Percentiles rank a stretch among this genome's conserved stretches.
phyloP scores from a whole-genome alignment of 2,329 filamentous ascomycete genomes.

The Trichoderma simmonsii region DNA sequence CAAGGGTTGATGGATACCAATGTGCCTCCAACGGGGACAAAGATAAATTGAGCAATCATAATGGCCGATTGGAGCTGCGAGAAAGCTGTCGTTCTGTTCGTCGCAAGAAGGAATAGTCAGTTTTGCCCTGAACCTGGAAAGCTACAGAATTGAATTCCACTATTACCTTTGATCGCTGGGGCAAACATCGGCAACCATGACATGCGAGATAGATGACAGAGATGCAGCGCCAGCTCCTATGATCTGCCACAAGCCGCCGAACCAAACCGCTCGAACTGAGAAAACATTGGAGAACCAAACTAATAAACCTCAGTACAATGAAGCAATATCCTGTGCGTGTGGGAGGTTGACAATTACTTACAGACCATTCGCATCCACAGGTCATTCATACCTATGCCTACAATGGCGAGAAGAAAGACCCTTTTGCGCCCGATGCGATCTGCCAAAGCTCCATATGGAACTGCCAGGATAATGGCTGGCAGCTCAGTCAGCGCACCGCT shows the following conservation, averaged over 20 bases:
- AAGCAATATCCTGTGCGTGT: not conserved
- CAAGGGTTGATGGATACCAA: not conserved
- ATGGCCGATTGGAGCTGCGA: not conserved
- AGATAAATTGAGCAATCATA: not conserved
- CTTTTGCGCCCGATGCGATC: not conserved
- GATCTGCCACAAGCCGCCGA: not conserved
- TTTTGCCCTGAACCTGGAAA: not conserved
- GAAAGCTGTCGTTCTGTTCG: not conserved
- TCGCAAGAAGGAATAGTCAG: not conserved
- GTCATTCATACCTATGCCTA: not conserved
- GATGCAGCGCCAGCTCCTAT: not conserved
- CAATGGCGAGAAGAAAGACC: not conserved
- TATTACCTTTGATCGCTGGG: not conserved
- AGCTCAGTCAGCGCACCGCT: not conserved
- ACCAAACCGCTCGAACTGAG: not conserved
- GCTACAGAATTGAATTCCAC: not conserved
- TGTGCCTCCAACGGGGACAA: not conserved
- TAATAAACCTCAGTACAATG: not conserved
- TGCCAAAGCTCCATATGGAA: not conserved
- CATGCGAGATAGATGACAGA: not conserved
- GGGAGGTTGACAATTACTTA: not conserved
- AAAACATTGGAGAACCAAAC: not conserved
- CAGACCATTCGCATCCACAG: not conserved
- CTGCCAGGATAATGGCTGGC: not conserved
- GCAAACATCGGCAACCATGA: not conserved